Percentiles rank a stretch among this genome's conserved stretches.
phyloP scores from a whole-genome alignment of 768 basidiomycete genomes.

The Trametes sanguinea region DNA sequence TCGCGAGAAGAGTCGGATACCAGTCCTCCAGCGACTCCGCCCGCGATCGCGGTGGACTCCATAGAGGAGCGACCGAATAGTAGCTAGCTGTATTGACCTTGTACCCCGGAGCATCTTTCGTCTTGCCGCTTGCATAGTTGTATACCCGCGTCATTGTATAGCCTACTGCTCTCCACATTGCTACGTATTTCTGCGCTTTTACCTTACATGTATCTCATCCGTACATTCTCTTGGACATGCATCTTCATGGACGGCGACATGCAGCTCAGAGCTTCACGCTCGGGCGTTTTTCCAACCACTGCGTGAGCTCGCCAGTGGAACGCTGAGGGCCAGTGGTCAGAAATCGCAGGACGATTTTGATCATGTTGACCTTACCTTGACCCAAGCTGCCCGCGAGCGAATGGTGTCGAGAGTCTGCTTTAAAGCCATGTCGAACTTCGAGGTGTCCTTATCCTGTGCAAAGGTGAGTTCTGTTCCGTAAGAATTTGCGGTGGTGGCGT shows the following conservation, averaged over 20 bases:
- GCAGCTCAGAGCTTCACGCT: constrained; percentile 15
- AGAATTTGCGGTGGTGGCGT: constrained; percentile 12
- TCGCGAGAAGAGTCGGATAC: constrained; percentile 14
- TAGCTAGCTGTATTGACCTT: constrained; percentile 20
- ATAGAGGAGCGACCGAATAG: constrained; percentile 21
- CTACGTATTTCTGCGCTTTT: constrained; percentile 15
- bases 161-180: constrained; percentile 24
- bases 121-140: constrained; percentile 14
- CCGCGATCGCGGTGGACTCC: constrained; percentile 16
- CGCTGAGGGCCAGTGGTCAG: constrained; percentile 40
- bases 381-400: constrained; percentile 57
- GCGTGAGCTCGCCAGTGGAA: constrained; percentile 55
- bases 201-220: constrained; percentile 21
- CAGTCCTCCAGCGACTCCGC: constrained; percentile 6
- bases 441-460: constrained; percentile 61
- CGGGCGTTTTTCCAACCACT: constrained; percentile 52
- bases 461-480: not conserved
- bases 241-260: not conserved
- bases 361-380: constrained; percentile 48
- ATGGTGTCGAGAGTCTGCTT: constrained; percentile 72
- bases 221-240: not conserved
- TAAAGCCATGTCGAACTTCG: constrained; percentile 65
- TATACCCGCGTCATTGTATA: constrained; percentile 26
- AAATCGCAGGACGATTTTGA: not conserved
- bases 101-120: constrained; percentile 6